Conservation (phyloP, 2,329 filamentous ascomycete genomes). For the Colletotrichum magnum region DNA sequence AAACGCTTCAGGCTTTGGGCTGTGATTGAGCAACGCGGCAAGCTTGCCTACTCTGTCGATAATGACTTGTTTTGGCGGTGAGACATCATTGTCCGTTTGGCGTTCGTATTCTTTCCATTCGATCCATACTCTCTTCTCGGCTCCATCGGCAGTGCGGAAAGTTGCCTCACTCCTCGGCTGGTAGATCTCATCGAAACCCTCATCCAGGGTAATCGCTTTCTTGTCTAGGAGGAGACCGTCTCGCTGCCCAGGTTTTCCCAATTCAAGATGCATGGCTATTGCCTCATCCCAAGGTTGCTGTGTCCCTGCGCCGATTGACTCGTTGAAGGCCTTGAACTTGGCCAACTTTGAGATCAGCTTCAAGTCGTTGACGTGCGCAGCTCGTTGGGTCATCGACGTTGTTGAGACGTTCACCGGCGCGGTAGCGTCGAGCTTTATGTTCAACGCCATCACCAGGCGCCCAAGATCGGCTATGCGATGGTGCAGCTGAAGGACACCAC, state of each 20-base stretch:
- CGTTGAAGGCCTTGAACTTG: slow-evolving; percentile 67
- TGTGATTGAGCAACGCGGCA: slow-evolving; percentile 62
- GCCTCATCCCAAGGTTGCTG: slow-evolving; percentile 51
- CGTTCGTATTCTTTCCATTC: slow-evolving; percentile 65
- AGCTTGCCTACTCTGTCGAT: slow-evolving; percentile 62
- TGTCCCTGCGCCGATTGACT: slow-evolving; percentile 54
- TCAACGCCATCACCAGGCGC: slow-evolving; percentile 61
- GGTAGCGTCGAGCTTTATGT: slow-evolving; percentile 56
- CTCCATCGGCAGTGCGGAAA: slow-evolving; percentile 52
- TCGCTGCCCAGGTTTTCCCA: slow-evolving; percentile 52
- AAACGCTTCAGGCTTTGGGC: slow-evolving; percentile 63
- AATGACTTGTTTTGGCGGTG: slow-evolving; percentile 58
- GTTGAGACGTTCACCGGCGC: slow-evolving; percentile 44
- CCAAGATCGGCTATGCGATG: slow-evolving; percentile 61
- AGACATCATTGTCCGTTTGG: slow-evolving; percentile 51
- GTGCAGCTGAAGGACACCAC: slow-evolving; percentile 62
- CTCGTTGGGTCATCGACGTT: slow-evolving; percentile 52
- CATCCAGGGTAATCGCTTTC: slow-evolving; percentile 52
- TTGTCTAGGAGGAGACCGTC: slow-evolving; percentile 52
- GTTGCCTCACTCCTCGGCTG: slow-evolving; percentile 56
- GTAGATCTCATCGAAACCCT: slow-evolving; percentile 50
- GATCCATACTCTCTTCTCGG: slow-evolving; percentile 59
- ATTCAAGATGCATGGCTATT: slow-evolving; percentile 55
- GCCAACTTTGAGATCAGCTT: slow-evolving; percentile 59
- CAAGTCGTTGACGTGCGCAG: slow-evolving; percentile 56